Evolutionary conservation across 1,284 basidiomycete genomes (phyloP).

Genomic region (Agroathelia rolfsii): DNA sequence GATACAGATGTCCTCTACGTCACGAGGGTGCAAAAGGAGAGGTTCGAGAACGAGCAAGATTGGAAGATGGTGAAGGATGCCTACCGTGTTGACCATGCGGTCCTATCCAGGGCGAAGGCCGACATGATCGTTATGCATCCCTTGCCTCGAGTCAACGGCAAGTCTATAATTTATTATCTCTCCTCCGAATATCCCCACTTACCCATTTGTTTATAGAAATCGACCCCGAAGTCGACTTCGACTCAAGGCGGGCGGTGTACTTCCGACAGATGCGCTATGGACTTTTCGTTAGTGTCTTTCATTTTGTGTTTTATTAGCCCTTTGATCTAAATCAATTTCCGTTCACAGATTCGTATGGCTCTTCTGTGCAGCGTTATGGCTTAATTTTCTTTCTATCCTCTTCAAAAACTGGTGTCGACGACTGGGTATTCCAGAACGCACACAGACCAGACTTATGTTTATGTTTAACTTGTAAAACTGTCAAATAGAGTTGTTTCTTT

Average conservation of each 20-base stretch:
- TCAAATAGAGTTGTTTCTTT: no score
- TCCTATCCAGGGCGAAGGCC: constrained; percentile 85
- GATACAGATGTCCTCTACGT: constrained; percentile 98
- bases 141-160: constrained; percentile 84
- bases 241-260: constrained; percentile 88
- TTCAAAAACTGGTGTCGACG: no score
- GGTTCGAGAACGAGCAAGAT: constrained; percentile 76
- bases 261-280: constrained; percentile 99
- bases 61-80: constrained; percentile 90
- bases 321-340: constrained; percentile 5
- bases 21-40: constrained; percentile 93
- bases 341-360: constrained; percentile 64
- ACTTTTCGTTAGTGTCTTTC: constrained; percentile 69
- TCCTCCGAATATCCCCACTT: constrained; percentile 6
- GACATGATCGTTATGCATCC: constrained; percentile 99
- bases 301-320: neutral
- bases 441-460: no score
- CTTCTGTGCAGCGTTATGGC: constrained; percentile 61
- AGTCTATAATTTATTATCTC: constrained; percentile 22
- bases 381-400: no score
- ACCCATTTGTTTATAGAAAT: constrained; percentile 55
- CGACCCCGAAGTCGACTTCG: constrained; percentile 97
- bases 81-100: constrained; percentile 90
- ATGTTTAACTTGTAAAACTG: no score
- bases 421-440: no score